A percentile compares a stretch with the other conserved stretches of the same genome.
These are phyloP conservation scores for Myxozyma geophila DNA, from an alignment of 805 yeast species.

Conservation along the genomic window DNA sequence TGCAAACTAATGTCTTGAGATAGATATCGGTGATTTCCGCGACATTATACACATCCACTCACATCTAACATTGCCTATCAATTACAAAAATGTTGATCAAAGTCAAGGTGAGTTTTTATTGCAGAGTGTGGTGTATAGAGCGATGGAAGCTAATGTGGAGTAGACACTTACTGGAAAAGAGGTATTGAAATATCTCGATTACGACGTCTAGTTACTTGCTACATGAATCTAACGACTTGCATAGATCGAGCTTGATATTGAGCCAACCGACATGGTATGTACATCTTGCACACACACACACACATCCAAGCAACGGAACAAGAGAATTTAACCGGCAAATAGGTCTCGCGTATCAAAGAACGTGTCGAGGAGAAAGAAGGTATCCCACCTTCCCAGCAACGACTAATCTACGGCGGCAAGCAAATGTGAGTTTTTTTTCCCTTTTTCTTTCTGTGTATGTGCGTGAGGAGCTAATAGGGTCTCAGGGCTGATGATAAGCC, in stretches of 20 bases:
- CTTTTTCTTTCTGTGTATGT: not conserved
- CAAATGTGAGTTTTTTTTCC: slow-evolving; percentile 65
- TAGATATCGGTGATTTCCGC: not conserved
- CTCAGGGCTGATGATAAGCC: slow-evolving; percentile 73
- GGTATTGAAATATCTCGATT: slow-evolving; percentile 43
- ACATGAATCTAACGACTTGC: too few species aligned
- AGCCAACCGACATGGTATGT: slow-evolving; percentile 64
- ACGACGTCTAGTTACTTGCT: not conserved
- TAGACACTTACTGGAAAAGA: slow-evolving; percentile 81
- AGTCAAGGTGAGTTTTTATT: slow-evolving; percentile 54
- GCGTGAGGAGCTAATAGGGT: too few species aligned
- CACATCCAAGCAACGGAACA: not conserved
- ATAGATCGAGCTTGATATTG: slow-evolving; percentile 72
- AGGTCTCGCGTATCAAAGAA: slow-evolving; percentile 77
- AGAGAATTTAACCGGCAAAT: slow-evolving; percentile 6
- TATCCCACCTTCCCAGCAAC: slow-evolving; percentile 94
- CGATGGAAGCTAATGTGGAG: not conserved
- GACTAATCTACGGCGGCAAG: slow-evolving; percentile 86
- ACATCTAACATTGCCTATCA: not conserved
- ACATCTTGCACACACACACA: too few species aligned
- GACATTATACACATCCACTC: not conserved
- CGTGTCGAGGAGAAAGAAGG: slow-evolving; percentile 95
- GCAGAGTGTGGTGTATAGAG: not conserved
- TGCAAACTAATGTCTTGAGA: not conserved
- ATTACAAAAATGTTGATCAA: slow-evolving; percentile 59